Evolutionary conservation across 176 grass and related monocot species (phyloP), one percentile per base, ranked within the genome.

Genomic region (Saccharum officinarum): DNA sequence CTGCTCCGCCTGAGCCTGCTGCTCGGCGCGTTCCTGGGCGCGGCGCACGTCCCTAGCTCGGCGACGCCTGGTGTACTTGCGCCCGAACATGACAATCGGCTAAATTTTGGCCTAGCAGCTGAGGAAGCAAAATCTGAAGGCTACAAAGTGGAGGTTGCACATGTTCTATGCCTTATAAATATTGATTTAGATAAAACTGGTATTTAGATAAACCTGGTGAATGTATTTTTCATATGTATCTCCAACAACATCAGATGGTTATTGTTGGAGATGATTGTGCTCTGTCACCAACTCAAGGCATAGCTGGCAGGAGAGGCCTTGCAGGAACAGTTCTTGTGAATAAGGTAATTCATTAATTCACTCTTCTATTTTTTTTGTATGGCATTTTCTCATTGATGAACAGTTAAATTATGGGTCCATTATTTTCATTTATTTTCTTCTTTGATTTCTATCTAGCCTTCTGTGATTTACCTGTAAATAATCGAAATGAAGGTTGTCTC

Each of bases 81-180:
- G 28, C 28, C 28, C 28, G 28, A 28, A 28, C 28, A 28, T 28
- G 28, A 28, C 28, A 28, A n/a, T n/a, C 85, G 97, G 79, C 97
- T 99, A 79, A 99, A 96, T 94, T 99, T 99, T 88, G 97, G 97
- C 68, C 80, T 99, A 80, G 97, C 97, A 77, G 97, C 97, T 82
- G 97, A 99, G 84, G 88, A 99, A 87, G 97, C 97, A 73, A 99
- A 99, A 92, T 95, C 97, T 76, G 93, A 96, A 89, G 97, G 97
- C 79, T 99, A 96, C 82, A 96, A 86, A 88, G 87, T 99, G 63
- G 92, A 99, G 97, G 97, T 98, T 80, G 47, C 22, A 62, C 45
- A 20, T 69, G 34, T 55, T 70, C 31, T 55, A 15, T 66, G 28
- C 20, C 66, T 82, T 74, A 1, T 23, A 55, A 75, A 52, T 55